Percentiles rank a stretch among this genome's conserved stretches.
These are phyloP conservation scores for Fragosphaeria purpurea DNA, from an alignment of 2,329 filamentous ascomycete genomes.

Conservation along the genomic window DNA sequence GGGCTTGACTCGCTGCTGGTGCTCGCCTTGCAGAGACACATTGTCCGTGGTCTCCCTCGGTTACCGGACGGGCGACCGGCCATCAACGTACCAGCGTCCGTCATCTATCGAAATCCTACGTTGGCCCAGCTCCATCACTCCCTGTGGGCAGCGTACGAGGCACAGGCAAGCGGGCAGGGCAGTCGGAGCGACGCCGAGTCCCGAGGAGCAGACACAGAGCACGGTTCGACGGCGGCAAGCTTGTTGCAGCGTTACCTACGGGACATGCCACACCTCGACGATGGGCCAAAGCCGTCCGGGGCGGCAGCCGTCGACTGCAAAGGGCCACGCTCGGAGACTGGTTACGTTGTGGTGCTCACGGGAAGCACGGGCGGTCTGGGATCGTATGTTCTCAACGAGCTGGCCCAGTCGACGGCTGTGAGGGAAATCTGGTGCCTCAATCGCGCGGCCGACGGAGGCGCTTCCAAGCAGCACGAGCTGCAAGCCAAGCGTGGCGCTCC, in stretches of 20 bases:
- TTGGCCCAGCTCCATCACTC: background rate
- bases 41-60: background rate
- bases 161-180: no score
- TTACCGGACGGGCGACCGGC: background rate
- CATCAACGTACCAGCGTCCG: no score
- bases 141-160: background rate
- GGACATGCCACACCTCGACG: no score
- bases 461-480: background rate
- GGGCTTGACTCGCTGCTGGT: slow-evolving; percentile 1
- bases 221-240: no score
- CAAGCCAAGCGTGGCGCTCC: background rate
- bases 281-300: no score
- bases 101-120: slow-evolving; percentile 1
- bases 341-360: background rate
- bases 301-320: no score
- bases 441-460: background rate
- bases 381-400: background rate
- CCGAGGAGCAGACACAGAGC: no score
- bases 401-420: background rate
- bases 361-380: slow-evolving; percentile 3
- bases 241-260: no score
- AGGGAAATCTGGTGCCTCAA: slow-evolving; percentile 1
- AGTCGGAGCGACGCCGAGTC: no score
- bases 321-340: no score
- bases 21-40: background rate